These are phyloP conservation scores for Didymosphaeria variabile DNA, from an alignment of 2,329 filamentous ascomycete species.

Conservation along the genomic window DNA sequence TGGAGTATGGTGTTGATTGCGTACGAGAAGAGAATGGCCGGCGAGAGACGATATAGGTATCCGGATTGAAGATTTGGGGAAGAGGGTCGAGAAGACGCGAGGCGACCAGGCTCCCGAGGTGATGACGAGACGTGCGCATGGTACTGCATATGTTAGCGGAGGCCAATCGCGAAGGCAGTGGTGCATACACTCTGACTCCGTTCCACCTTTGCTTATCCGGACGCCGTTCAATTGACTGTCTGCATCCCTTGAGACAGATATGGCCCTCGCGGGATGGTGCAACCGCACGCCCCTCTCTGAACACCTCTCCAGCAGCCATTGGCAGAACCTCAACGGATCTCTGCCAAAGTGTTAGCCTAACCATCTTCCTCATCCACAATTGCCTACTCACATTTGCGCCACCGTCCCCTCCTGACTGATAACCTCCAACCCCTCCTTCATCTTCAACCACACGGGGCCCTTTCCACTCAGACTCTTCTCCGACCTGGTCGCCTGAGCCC, in stretches of 20 bases:
- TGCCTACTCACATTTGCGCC: conserved; percentile 67
- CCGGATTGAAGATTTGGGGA: conserved; percentile 62
- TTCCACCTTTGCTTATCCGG: conserved; percentile 58
- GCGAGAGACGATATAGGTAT: conserved; percentile 71
- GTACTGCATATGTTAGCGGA: conserved; percentile 53
- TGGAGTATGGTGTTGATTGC: conserved; percentile 63
- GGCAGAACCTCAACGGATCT: conserved; percentile 72
- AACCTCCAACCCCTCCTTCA: conserved; percentile 66
- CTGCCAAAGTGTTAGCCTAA: conserved; percentile 48
- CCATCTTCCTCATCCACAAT: not conserved
- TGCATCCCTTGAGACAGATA: conserved; percentile 62
- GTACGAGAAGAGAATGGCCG: conserved; percentile 76
- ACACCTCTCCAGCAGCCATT: conserved; percentile 69
- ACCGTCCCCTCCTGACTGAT: conserved; percentile 69
- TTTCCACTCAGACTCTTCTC: conserved; percentile 41
- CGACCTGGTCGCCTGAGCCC: conserved; percentile 61
- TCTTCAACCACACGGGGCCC: conserved; percentile 67
- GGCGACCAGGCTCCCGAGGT: conserved; percentile 77
- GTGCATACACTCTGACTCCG: conserved; percentile 53
- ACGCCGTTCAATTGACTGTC: conserved; percentile 63
- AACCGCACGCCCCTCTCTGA: conserved; percentile 69
- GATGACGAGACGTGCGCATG: conserved; percentile 72
- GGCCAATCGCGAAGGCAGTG: not conserved
- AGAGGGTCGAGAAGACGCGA: conserved; percentile 70
- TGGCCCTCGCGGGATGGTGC: conserved; percentile 69